phyloP scores from a whole-genome alignment of 768 basidiomycete species.

The Erythrobasidium yunnanense region DNA sequence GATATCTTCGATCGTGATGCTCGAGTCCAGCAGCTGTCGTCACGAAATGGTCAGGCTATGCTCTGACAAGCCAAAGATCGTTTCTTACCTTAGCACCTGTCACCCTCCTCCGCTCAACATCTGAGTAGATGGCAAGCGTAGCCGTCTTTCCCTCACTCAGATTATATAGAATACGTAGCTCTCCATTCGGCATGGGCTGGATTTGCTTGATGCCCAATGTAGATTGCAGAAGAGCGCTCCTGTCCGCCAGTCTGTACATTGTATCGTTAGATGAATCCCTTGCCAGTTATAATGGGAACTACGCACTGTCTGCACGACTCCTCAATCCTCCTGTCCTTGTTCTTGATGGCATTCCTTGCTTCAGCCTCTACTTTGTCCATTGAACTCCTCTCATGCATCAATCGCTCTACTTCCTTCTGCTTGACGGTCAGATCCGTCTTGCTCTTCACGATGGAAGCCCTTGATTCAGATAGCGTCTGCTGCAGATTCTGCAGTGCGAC shows the following conservation, averaged over 20 bases:
- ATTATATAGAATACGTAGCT: conserved; percentile 4
- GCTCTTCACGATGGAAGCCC: background rate
- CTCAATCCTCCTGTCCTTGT: conserved; percentile 21
- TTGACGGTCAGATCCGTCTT: conserved; percentile 2
- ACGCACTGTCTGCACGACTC: conserved; percentile 21
- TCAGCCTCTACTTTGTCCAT: conserved; percentile 15
- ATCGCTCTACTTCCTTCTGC: conserved; percentile 5
- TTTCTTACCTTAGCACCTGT: conserved; percentile 7
- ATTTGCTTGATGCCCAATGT: conserved; percentile 18
- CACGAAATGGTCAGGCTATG: background rate
- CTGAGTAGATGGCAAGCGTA: conserved; percentile 15
- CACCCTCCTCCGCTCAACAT: background rate
- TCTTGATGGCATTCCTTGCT: conserved; percentile 13
- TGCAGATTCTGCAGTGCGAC: conserved; percentile 4
- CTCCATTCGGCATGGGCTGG: conserved; percentile 7
- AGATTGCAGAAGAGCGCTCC: background rate
- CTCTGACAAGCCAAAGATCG: background rate
- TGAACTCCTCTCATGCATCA: background rate
- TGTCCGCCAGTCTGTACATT: conserved; percentile 14
- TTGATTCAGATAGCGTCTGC: background rate
- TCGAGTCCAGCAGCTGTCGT: conserved; percentile 18
- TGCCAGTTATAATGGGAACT: background rate
- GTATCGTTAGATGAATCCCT: background rate
- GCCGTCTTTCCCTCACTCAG: conserved; percentile 13
- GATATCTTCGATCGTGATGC: background rate